A percentile compares a stretch with the other conserved stretches of the same genome.
These are phyloP conservation scores for Spizellomyces punctatus DNA, from an alignment of 192 early-diverging fungal species.

Conservation along the genomic window DNA sequence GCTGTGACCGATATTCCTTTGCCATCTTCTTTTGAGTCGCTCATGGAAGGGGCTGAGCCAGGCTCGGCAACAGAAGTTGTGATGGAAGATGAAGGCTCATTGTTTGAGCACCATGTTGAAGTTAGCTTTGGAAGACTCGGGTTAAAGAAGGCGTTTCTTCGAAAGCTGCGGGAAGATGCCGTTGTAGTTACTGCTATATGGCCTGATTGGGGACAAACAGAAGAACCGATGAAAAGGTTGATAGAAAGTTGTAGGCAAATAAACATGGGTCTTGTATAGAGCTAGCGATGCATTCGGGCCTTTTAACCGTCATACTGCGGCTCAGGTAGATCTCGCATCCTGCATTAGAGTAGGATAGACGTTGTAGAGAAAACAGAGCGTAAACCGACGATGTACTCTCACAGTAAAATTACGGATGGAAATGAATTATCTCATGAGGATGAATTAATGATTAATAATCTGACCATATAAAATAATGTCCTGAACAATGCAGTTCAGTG, in stretches of 20 bases:
- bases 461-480: neutral
- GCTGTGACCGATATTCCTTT: constrained; percentile 9
- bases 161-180: neutral
- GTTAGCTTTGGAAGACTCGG: neutral
- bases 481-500: neutral
- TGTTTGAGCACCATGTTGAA: constrained; percentile 22
- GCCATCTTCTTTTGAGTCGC: neutral
- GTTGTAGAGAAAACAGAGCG: no score
- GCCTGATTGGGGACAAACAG: constrained; percentile 12
- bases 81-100: constrained; percentile 34
- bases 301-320: no score
- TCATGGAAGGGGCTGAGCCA: neutral
- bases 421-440: no score
- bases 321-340: no score
- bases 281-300: no score
- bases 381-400: no score
- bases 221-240: neutral
- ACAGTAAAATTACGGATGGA: no score
- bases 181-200: constrained; percentile 7
- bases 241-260: neutral
- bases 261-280: no score
- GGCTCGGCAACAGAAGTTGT: constrained; percentile 4
- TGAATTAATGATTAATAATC: neutral
- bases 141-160: neutral
- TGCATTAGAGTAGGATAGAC: no score